Percentiles rank a stretch among this genome's conserved stretches.
These are phyloP conservation scores for Escovopsis sp. DNA, from an alignment of 2,329 filamentous ascomycete species.

Conservation along the genomic window DNA sequence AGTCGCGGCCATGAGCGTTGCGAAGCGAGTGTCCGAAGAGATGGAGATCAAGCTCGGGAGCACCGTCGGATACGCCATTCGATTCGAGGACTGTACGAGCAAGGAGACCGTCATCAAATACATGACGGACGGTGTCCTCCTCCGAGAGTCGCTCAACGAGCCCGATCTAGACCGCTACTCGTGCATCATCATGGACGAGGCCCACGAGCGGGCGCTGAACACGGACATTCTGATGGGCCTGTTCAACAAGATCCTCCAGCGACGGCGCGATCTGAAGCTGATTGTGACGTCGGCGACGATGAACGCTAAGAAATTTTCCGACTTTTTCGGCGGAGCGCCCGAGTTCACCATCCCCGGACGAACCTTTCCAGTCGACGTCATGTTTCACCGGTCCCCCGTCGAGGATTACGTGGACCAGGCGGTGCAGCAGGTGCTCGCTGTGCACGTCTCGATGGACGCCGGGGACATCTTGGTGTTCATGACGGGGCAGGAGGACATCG, in stretches of 20 bases:
- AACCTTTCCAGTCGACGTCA: conserved; percentile 92
- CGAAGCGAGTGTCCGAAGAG: conserved; percentile 93
- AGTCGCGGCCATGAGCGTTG: conserved; percentile 97
- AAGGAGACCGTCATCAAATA: conserved; percentile 95
- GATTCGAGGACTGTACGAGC: conserved; percentile 96
- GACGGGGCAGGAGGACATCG: conserved; percentile 98
- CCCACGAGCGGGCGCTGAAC: conserved; percentile 89
- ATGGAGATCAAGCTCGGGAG: conserved; percentile 89
- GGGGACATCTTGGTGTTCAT: conserved; percentile 98
- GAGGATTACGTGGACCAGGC: conserved; percentile 97
- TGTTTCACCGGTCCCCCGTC: conserved; percentile 86
- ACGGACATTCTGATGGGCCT: conserved; percentile 95
- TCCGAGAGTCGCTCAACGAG: conserved; percentile 86
- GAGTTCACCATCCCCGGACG: conserved; percentile 93
- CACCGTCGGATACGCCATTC: conserved; percentile 88
- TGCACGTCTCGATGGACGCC: conserved; percentile 84
- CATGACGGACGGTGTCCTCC: conserved; percentile 93
- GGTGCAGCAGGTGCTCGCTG: conserved; percentile 87
- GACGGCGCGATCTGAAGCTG: conserved; percentile 80
- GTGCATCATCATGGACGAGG: conserved; percentile 99
- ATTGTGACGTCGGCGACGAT: conserved; percentile 98
- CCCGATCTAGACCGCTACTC: conserved; percentile 90
- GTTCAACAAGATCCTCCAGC: conserved; percentile 89
- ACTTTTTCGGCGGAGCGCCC: conserved; percentile 89
- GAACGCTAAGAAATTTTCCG: conserved; percentile 91